Percentiles rank a stretch among this genome's conserved stretches.
Evolutionary conservation across 2,329 filamentous ascomycete genomes (phyloP).

Genomic region (Immersiporthe knoxdaviesiana): DNA sequence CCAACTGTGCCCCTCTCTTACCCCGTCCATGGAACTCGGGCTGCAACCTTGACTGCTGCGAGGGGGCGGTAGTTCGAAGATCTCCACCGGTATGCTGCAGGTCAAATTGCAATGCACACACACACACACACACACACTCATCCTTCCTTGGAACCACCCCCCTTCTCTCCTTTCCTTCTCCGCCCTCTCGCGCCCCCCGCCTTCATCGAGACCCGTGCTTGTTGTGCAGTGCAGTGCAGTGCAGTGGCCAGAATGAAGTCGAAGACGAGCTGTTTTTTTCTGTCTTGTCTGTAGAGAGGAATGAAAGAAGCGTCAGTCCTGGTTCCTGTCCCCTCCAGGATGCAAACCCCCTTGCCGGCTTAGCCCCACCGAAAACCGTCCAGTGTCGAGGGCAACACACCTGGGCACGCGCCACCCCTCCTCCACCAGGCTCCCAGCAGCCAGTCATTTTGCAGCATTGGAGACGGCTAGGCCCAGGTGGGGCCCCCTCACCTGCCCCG

Average conservation of each 20-base stretch:
- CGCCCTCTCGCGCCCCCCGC: background rate
- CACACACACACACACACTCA: too few species aligned
- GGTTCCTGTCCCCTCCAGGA: background rate
- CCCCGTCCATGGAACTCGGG: background rate
- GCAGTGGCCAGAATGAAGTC: background rate
- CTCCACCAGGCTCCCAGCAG: background rate
- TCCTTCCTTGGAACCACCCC: too few species aligned
- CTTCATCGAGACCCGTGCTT: background rate
- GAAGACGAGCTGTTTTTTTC: background rate
- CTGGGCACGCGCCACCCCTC: constrained; percentile 16
- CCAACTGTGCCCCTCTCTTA: background rate
- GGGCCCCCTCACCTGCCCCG: constrained; percentile 11
- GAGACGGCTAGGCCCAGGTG: background rate
- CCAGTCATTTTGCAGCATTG: constrained; percentile 2
- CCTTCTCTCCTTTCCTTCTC: background rate
- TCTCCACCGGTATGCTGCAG: constrained; percentile 6
- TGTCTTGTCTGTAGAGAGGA: background rate
- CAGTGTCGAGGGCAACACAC: constrained; percentile 9
- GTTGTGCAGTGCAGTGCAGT: background rate
- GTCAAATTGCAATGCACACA: background rate
- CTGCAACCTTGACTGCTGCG: constrained; percentile 4
- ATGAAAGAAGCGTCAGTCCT: constrained; percentile 8
- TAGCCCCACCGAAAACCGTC: constrained; percentile 9
- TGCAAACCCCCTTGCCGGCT: constrained; percentile 14
- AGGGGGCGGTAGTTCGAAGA: background rate